Evolutionary conservation across 1,284 basidiomycete species (phyloP), one percentile per base, ranked within the genome.

Genomic region (Sanghuangporus baumii): DNA sequence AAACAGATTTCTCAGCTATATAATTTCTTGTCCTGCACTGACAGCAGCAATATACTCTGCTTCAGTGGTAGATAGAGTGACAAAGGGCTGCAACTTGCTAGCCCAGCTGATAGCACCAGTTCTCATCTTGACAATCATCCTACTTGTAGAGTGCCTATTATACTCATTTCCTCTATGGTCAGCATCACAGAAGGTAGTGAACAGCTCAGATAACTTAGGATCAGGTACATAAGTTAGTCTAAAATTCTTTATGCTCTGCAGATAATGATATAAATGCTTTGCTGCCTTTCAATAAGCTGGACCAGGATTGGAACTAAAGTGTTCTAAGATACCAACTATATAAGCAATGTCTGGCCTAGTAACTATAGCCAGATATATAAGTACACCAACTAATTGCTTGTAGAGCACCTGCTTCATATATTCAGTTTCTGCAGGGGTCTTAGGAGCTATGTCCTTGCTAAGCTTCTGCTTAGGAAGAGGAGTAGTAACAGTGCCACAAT

Each of bases 311-410:
- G 36, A 16, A n/a, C 61, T 34, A 47, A 62, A 68, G 20, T 64
- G 56, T 23, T 60, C 46, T 2, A 68, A 56, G 11, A 60, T 14
- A 7, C 51, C 43, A 11, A 63, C 50, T 5, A 65, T 43, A 55
- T 59, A 66, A 12, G 58, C 63, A 20, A 68, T 64, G 43, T 67
- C 65, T 26, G 67, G 67, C n/a, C 69, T 37, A 2, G 74, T 76
- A 0, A 67, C 69, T 6, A 74, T 57, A 4, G 68, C 70, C 6
- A 71, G 70, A 56, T 75, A 75, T 67, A 73, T 72, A 37, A 76
- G 65, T 2, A 69, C 70, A 0, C 74, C 72, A 6, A 76, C 60
- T 6, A 70, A 26, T 26, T 26, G 23, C 23, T 26, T 26, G 23
- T 26, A 26, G 23, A 3, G 23, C 23, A 26, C 23, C 3, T 26